Percentiles rank a stretch among this genome's conserved stretches.
Conservation (phyloP, 306 rosid species). For the Vachellia collinsii region DNA sequence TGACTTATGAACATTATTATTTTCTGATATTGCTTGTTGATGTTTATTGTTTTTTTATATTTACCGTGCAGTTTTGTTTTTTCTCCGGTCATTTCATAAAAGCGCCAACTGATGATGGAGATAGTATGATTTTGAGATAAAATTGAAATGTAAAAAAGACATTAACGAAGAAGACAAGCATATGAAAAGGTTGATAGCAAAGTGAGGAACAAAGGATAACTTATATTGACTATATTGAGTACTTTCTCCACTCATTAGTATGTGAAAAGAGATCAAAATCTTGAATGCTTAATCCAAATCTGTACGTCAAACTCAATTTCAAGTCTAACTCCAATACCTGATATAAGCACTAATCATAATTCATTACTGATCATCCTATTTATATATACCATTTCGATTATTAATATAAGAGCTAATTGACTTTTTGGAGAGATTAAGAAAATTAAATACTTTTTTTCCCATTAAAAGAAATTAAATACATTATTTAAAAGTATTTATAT, state of each 20-base stretch:
- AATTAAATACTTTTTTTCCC: too few relatives aligned
- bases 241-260: neutral
- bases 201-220: neutral
- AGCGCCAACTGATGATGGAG: conserved; percentile 2
- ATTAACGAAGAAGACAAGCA: neutral
- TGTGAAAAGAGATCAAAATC: neutral
- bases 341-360: neutral
- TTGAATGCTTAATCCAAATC: neutral
- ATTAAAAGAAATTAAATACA: too few relatives aligned
- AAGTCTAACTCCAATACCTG: neutral
- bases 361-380: neutral
- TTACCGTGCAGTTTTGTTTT: neutral
- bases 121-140: neutral
- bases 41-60: neutral
- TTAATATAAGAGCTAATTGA: too few relatives aligned
- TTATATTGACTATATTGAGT: neutral
- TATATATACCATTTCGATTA: too few relatives aligned
- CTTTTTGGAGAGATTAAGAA: too few relatives aligned
- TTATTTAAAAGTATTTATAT: too few relatives aligned
- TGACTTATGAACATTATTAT: neutral
- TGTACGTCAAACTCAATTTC: neutral
- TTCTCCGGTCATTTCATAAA: neutral
- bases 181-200: conserved; percentile 4
- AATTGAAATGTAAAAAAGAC: neutral
- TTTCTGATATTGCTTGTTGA: neutral